Base-by-base conservation (phyloP, 2,329 filamentous ascomycete species). In the Monosporascus sp. region DNA sequence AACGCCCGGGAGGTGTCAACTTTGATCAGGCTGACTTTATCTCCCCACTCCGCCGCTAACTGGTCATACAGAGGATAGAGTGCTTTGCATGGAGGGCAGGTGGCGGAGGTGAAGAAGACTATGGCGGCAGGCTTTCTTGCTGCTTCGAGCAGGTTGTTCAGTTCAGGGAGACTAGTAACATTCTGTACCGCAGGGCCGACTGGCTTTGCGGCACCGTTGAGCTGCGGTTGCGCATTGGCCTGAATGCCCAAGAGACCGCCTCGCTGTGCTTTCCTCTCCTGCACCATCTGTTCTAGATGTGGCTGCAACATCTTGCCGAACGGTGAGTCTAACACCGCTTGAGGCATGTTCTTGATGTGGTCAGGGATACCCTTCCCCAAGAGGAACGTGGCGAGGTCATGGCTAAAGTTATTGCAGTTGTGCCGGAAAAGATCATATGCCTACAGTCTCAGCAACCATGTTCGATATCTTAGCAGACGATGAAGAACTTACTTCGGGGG, bases 331-430 rank as follows among this genome's bases (percentile, higher is more conserved):
- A 97, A 78, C 8, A 97, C 92, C 1, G 86, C 88, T 63, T 91
- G 81, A 0, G 93, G 93, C 66, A 97, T 85, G 60, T 87, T 90
- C 31, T 83, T 81, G 59, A 99, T 97, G 63, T 96, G 85, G 1
- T 85, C 81, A 0, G 94, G 94, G 55, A 97, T 97, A 3, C 90
- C 89, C 61, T 85, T 88, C 22, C 94, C 93, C 1, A 97, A 76
- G 0, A 97, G 76, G 58, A 97, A 97, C 70, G 89, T 94, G 57
- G 90, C 78, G 60, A 97, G 86, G 56, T 96, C 91, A 65, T 97
- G 93, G 3, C 89, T 90, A 70, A 97, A 99, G 70, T 97, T 97
- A 74, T 97, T 99, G 75, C 93, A 97, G 68, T 99, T 99, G 71
- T 97, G 91, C 62, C 74, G 89, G 68, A 82, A 96, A 5, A 97